These are phyloP conservation scores for Euryodendron excelsum DNA, from an alignment of 148 eudicot genomes.

Conservation along the genomic window DNA sequence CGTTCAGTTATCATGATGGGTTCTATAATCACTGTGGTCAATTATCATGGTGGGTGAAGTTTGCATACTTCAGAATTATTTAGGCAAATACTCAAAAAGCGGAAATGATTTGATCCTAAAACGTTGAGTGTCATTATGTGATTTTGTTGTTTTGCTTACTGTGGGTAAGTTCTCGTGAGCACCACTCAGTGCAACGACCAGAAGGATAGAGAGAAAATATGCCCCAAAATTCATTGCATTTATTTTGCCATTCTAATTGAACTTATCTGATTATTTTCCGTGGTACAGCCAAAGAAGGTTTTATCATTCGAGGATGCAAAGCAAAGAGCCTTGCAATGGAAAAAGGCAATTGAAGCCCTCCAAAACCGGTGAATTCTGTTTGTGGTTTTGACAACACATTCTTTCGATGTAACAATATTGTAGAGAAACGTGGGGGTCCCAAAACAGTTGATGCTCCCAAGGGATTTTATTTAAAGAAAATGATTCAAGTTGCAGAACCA, in stretches of 20 bases:
- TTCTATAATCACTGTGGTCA: neutral
- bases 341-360: constrained; percentile 88
- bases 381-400: constrained; percentile 24
- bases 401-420: constrained; percentile 28
- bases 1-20: neutral
- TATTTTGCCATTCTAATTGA: neutral
- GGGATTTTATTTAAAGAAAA: constrained; percentile 10
- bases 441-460: constrained; percentile 22
- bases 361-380: constrained; percentile 55
- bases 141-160: neutral
- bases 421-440: constrained; percentile 22
- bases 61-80: neutral
- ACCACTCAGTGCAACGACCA: neutral
- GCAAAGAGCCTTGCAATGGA: constrained; percentile 93
- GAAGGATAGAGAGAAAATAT: neutral
- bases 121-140: neutral
- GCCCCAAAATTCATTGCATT: neutral
- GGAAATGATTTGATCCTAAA: neutral
- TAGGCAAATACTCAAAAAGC: neutral
- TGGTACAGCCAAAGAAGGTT: constrained; percentile 81
- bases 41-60: neutral
- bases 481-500: constrained; percentile 17
- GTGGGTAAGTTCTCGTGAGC: neutral
- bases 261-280: neutral
- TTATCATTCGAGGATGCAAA: constrained; percentile 90